A percentile compares a stretch with the other conserved stretches of the same genome.
Evolutionary conservation across 2,329 filamentous ascomycete genomes (phyloP).

Genomic region (Dactylellina haptotyla): DNA sequence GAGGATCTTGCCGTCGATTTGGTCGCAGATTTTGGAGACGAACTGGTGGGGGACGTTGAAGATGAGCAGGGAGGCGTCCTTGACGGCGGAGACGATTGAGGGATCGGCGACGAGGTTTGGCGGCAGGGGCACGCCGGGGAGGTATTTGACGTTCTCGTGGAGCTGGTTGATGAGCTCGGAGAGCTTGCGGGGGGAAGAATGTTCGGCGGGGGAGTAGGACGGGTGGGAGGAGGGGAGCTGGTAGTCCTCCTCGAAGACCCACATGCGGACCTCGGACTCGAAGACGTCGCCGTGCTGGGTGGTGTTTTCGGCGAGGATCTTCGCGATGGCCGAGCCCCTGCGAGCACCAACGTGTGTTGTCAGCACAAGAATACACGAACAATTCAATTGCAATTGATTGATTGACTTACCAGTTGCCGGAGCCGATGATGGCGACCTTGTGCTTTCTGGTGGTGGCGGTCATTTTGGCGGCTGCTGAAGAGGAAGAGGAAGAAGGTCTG

Average conservation of each 20-base stretch:
- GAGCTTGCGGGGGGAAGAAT: slow-evolving; percentile 80
- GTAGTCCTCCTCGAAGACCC: slow-evolving; percentile 96
- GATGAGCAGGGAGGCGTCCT: slow-evolving; percentile 85
- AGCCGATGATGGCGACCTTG: slow-evolving; percentile 93
- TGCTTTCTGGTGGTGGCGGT: slow-evolving; percentile 69
- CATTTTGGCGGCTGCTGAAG: slow-evolving; percentile 15
- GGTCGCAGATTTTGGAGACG: slow-evolving; percentile 84
- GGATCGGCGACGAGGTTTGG: slow-evolving; percentile 85
- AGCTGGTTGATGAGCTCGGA: slow-evolving; percentile 87
- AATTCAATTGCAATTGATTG: background rate
- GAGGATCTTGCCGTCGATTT: slow-evolving; percentile 86
- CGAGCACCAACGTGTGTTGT: slow-evolving; percentile 41
- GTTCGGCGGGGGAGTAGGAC: slow-evolving; percentile 73
- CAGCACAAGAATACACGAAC: too few species aligned
- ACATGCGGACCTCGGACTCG: slow-evolving; percentile 93
- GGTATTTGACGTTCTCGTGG: slow-evolving; percentile 98
- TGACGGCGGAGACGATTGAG: slow-evolving; percentile 80
- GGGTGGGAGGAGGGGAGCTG: slow-evolving; percentile 76
- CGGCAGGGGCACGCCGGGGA: slow-evolving; percentile 86
- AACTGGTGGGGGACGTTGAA: slow-evolving; percentile 99
- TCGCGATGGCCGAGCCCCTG: slow-evolving; percentile 96
- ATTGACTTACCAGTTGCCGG: slow-evolving; percentile 84
- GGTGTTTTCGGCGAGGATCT: slow-evolving; percentile 94
- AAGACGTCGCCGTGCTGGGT: slow-evolving; percentile 80
- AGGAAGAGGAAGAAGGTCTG: background rate